Evolutionary conservation across 441 rosid genomes (phyloP), one percentile per base, ranked within the genome.

Genomic region (Gossypium laxum): DNA sequence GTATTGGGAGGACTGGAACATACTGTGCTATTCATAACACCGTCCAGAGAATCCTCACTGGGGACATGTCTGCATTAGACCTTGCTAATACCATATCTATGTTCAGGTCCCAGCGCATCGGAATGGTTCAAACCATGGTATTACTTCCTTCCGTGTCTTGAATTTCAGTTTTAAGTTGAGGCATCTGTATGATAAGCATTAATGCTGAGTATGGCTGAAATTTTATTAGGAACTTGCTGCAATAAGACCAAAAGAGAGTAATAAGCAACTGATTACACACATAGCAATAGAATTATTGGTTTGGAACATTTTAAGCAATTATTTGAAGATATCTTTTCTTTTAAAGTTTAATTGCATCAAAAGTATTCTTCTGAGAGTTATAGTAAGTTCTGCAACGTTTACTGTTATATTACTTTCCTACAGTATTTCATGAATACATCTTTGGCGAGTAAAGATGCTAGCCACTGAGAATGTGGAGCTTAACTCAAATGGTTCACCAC

Each of bases 61-160:
- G 98, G 3, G 97, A 93, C 77, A 82, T 83, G 93, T 84, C 96
- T 75, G 91, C 97, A 12, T 67, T 87, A 71, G 86, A 91, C 76
- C 77, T 93, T 71, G 85, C 85, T 78, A 76, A 82, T 62, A 93
- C 96, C 0, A 57, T 93, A 56, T 34, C 85, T 72, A 62, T 10
- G 58, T 89, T 93, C 75, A 88, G 98, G 68, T 84, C 89, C 65
- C 98, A 91, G 75, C 85, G 96, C 58, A 74, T 78, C 52, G 93
- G 98, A 75, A 89, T 93, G 98, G 97, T 93, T 75, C 91, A 93
- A 83, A 89, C 98, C 11, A 79, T 73, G 93, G 98, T 93, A 90
- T 72, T 22, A 65, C 69, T 77, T 51, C 17, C 11, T 34, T 73
- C 70, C 61, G 1, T 17, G 34, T 50, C 51, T 30, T 43, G 48